A percentile compares a stretch with the other conserved stretches of the same genome.
Evolutionary conservation across 352 stramenopile species (phyloP).

Genomic region (Thraustochytrium striatum): DNA sequence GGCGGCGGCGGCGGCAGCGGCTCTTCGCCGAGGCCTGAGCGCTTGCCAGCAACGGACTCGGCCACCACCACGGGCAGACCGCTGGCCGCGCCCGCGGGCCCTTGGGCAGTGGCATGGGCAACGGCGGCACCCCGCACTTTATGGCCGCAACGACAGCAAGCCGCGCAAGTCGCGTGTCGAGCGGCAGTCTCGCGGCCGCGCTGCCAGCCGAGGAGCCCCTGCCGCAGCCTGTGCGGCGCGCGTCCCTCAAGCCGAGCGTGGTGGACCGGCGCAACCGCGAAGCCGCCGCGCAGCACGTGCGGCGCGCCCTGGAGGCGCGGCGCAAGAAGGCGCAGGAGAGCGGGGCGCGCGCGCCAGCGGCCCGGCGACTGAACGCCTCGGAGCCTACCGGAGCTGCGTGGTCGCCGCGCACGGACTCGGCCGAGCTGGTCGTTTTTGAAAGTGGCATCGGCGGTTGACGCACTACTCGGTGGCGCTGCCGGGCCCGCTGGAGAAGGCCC

Average conservation of each 20-base stretch:
- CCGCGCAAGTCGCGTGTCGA: not conserved
- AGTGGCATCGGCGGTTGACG: not conserved
- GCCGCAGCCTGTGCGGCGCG: not conserved
- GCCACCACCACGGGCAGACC: no score
- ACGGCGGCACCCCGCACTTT: no score
- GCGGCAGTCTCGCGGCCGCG: not conserved
- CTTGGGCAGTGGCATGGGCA: no score
- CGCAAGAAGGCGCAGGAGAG: not conserved
- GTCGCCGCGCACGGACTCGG: not conserved
- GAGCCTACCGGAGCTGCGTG: not conserved
- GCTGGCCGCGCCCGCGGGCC: no score
- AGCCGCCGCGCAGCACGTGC: conserved; percentile 13
- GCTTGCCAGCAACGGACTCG: no score
- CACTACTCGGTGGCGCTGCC: conserved; percentile 29
- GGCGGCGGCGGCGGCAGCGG: no score
- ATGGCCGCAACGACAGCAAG: conserved; percentile 4
- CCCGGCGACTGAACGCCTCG: not conserved
- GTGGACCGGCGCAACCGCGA: not conserved
- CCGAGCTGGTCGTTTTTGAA: conserved; percentile 21
- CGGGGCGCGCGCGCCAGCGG: not conserved
- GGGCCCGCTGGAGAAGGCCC: not conserved
- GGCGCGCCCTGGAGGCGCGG: conserved; percentile 8
- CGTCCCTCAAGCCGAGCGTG: not conserved
- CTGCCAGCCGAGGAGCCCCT: not conserved
- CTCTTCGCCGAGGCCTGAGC: no score